These are phyloP conservation scores for Sphaerulina vaccinii DNA, from an alignment of 2,329 filamentous ascomycete species.

Conservation along the genomic window DNA sequence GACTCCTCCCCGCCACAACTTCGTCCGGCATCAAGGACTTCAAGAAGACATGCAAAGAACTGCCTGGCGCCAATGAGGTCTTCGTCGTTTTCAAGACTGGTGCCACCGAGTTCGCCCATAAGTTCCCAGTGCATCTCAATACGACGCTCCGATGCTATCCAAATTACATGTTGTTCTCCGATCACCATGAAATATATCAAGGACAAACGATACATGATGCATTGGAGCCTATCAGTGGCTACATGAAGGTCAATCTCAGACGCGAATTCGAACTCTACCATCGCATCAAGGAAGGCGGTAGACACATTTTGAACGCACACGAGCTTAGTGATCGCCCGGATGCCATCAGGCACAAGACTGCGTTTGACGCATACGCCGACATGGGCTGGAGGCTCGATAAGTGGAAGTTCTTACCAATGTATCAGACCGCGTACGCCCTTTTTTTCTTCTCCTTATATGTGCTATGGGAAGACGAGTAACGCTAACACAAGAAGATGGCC, in stretches of 20 bases:
- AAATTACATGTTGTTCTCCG: constrained; percentile 58
- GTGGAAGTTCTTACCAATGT: constrained; percentile 55
- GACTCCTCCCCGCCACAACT: neutral
- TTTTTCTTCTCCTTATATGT: neutral
- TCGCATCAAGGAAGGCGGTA: constrained; percentile 33
- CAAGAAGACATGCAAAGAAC: neutral
- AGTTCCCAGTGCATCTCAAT: constrained; percentile 55
- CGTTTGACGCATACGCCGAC: constrained; percentile 21
- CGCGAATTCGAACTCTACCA: constrained; percentile 40
- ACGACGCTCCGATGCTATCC: constrained; percentile 57
- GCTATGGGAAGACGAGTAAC: constrained; percentile 17
- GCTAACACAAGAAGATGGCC: constrained; percentile 34
- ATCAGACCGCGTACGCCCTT: constrained; percentile 34
- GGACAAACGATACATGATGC: constrained; percentile 41
- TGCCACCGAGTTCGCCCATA: constrained; percentile 56
- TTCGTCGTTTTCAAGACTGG: constrained; percentile 59
- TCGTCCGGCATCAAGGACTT: too few relatives aligned
- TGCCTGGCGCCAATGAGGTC: constrained; percentile 46
- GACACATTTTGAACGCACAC: constrained; percentile 31
- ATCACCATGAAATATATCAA: constrained; percentile 53
- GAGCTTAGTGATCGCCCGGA: constrained; percentile 15
- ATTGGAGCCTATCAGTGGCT: constrained; percentile 31
- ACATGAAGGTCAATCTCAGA: constrained; percentile 28
- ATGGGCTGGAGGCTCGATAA: constrained; percentile 41
- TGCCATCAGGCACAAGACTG: constrained; percentile 15